Evolutionary conservation across 2,329 filamentous ascomycete genomes (phyloP).

Genomic region (Aschersonia sp.): DNA sequence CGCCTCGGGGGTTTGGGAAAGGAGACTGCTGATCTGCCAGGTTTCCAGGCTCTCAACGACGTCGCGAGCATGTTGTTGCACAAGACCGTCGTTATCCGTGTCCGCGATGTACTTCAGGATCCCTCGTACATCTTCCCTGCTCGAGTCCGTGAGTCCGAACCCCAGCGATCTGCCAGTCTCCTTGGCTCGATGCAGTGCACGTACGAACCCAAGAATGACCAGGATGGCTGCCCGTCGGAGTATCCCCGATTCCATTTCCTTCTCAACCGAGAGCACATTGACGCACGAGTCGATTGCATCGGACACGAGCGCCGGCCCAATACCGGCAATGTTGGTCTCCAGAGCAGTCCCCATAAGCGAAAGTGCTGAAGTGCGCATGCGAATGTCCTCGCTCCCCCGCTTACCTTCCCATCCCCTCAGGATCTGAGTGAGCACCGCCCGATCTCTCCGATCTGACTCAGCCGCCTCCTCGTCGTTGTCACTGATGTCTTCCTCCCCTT

Average conservation of each 20-base stretch:
- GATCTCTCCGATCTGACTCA: conserved; percentile 29
- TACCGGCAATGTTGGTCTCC: conserved; percentile 43
- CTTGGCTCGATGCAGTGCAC: conserved; percentile 39
- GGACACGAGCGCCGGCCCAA: conserved; percentile 37
- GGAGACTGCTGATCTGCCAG: conserved; percentile 39
- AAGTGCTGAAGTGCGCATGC: conserved; percentile 54
- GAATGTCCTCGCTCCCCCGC: conserved; percentile 51
- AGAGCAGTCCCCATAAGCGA: conserved; percentile 47
- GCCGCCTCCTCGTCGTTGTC: conserved; percentile 32
- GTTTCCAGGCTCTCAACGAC: conserved; percentile 52
- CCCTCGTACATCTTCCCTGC: conserved; percentile 44
- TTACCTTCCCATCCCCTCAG: conserved; percentile 54
- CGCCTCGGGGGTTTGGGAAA: conserved; percentile 19
- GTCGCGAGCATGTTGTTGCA: conserved; percentile 49
- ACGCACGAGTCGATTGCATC: conserved; percentile 48
- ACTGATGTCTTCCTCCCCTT: conserved; percentile 26
- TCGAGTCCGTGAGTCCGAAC: conserved; percentile 39
- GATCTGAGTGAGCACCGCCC: conserved; percentile 37
- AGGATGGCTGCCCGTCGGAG: conserved; percentile 52
- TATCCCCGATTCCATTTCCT: conserved; percentile 44
- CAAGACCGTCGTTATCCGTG: conserved; percentile 54
- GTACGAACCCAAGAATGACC: conserved; percentile 45
- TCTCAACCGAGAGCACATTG: conserved; percentile 47
- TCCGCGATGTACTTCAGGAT: conserved; percentile 48
- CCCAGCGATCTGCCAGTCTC: conserved; percentile 29